phyloP scores from a whole-genome alignment of 176 grass and related monocot genomes.

The Cenchrus purpureus region DNA sequence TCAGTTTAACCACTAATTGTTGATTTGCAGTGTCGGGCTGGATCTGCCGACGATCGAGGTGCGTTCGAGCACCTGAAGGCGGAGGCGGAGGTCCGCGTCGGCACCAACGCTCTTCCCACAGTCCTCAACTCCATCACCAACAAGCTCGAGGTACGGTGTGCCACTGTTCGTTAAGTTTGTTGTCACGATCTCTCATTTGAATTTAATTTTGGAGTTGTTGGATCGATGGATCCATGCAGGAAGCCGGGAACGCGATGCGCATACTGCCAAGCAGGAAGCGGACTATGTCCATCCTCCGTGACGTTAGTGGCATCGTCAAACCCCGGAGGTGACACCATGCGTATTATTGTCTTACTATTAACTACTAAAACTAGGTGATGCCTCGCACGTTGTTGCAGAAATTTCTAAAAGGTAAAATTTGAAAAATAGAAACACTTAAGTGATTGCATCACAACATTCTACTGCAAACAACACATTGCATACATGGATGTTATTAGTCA shows the following conservation, averaged over 20 bases:
- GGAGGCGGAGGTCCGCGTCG: neutral
- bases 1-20: no score
- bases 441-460: no score
- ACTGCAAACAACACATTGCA: no score
- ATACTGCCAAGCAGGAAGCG: neutral
- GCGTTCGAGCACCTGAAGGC: neutral
- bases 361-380: no score
- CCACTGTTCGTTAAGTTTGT: no score
- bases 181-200: no score
- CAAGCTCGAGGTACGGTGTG: neutral
- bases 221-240: neutral
- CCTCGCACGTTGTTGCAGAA: no score
- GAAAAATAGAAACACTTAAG: no score
- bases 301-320: neutral
- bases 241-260: neutral
- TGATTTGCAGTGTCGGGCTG: neutral
- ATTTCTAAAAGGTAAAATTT: no score
- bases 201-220: no score
- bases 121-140: neutral
- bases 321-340: neutral
- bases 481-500: no score
- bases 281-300: neutral
- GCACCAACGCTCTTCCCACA: neutral
- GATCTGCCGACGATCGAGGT: neutral
- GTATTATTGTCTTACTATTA: no score